Conservation (phyloP, 2,329 filamentous ascomycete species). For the Nigrospora sphaerica region DNA sequence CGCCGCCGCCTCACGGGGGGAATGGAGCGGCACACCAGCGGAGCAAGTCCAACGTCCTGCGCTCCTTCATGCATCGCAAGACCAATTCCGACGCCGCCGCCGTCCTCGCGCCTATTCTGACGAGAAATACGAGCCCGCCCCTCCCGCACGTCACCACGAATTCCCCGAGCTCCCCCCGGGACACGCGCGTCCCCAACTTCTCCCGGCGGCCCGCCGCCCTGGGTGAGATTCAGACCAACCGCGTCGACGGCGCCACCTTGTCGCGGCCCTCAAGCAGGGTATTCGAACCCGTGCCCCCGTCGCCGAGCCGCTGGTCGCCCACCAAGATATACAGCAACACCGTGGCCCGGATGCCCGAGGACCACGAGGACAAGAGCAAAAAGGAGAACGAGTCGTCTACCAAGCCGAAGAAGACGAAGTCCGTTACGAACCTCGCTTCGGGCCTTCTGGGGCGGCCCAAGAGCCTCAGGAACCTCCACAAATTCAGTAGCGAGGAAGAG, state of each 20-base stretch:
- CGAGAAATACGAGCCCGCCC: constrained; percentile 7
- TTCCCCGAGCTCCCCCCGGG: constrained; percentile 4
- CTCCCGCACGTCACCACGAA: constrained; percentile 13
- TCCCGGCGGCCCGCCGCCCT: constrained; percentile 37
- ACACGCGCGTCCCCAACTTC: constrained; percentile 25
- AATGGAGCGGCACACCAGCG: neutral
- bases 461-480: constrained; percentile 61
- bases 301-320: constrained; percentile 14
- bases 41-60: constrained; percentile 41
- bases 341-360: constrained; percentile 28
- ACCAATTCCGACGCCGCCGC: constrained; percentile 36
- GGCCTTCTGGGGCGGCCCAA: constrained; percentile 68
- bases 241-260: constrained; percentile 15
- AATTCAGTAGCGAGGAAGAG: constrained; percentile 41
- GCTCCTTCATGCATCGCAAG: constrained; percentile 41
- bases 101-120: no score
- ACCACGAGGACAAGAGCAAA: constrained; percentile 22
- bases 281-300: constrained; percentile 5
- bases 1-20: neutral
- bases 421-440: constrained; percentile 67
- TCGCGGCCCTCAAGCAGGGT: constrained; percentile 18
- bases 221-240: constrained; percentile 51
- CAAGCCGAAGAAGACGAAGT: constrained; percentile 74
- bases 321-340: constrained; percentile 15
- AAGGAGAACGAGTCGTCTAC: constrained; percentile 38